Evolutionary conservation across 73 alveolate genomes (phyloP).

Genomic region (Paraurostyla sp.): DNA sequence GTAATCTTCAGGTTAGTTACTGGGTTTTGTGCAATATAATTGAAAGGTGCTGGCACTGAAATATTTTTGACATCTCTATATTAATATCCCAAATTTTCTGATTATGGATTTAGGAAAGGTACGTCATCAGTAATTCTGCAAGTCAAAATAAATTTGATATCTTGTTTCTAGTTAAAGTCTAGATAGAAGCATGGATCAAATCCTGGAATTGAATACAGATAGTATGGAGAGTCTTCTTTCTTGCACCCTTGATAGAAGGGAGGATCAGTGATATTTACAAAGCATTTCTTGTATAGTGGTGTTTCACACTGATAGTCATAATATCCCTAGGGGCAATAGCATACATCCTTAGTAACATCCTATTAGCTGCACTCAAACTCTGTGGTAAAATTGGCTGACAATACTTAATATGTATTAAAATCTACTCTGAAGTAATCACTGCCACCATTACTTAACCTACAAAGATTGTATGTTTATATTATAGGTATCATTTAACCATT

Average conservation of each 20-base stretch:
- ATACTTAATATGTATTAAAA: background rate
- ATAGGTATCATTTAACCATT: background rate
- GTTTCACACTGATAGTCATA: conserved; percentile 12
- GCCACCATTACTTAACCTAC: background rate
- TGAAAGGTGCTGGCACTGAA: background rate
- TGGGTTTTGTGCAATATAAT: background rate
- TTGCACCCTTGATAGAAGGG: conserved; percentile 58
- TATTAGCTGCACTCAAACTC: conserved; percentile 13
- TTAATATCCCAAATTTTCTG: conserved; percentile 40
- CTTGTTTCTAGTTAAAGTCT: background rate
- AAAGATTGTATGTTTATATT: background rate
- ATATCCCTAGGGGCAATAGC: conserved; percentile 55
- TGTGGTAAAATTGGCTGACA: background rate
- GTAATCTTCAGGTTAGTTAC: background rate
- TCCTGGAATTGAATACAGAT: conserved; percentile 61
- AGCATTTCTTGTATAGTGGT: background rate
- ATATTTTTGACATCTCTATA: conserved; percentile 25
- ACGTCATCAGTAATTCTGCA: background rate
- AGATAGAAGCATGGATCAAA: conserved; percentile 56
- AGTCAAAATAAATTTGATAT: background rate
- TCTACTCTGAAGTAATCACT: background rate
- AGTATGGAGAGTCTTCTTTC: conserved; percentile 53
- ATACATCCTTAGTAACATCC: background rate
- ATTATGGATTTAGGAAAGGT: background rate
- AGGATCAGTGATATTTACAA: conserved; percentile 57